Evolutionary conservation across 768 basidiomycete species (phyloP), one percentile per base, ranked within the genome.

Genomic region (Russula olivacea): DNA sequence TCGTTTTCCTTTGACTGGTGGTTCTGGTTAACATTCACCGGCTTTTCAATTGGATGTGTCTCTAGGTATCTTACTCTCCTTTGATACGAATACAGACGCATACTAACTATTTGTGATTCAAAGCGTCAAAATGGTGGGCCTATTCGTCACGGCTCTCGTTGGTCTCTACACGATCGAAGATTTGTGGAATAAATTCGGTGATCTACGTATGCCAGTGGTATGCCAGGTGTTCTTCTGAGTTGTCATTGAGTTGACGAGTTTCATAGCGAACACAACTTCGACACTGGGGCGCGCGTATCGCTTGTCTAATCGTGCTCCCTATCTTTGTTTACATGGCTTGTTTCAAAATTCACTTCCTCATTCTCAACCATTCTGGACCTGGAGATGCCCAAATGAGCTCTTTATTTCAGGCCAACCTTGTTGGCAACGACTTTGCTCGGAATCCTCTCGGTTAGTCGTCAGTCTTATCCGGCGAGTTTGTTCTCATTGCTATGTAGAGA

Each of bases 381-480:
- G 97, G 96, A 17, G 96, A 99, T 71, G 89, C 96, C 2, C 96
- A 98, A 73, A 99, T 99, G 96, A 93, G 90, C 72, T 97, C 93
- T 9, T 80, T 98, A 21, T 99, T 99, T 83, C 97, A 99, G 74
- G 96, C 97, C 28, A 93, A 97, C 69, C 82, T 99, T 2, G 81
- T 83, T 38, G 97, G 97, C 17, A 99, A 98, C 71, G 93, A 97
- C 72, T 98, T 98, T 74, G 75, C 85, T n/a, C 77, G 78, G 68
- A 94, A 94, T 69, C 97, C 97, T 14, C 83, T 97, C 2, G 89
- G 91, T 91, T 61, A 15, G 82, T 30, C 41, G 32, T 38, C 5
- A 17, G 65, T 7, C 17, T 45, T 4, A 4, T 51, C 47, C 25
- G 15, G 34, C 11, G 17, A 25, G 54, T 55, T 61, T 11, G 17